Evolutionary conservation across 345 rosid species (phyloP).

Genomic region (Corchorus olitorius): DNA sequence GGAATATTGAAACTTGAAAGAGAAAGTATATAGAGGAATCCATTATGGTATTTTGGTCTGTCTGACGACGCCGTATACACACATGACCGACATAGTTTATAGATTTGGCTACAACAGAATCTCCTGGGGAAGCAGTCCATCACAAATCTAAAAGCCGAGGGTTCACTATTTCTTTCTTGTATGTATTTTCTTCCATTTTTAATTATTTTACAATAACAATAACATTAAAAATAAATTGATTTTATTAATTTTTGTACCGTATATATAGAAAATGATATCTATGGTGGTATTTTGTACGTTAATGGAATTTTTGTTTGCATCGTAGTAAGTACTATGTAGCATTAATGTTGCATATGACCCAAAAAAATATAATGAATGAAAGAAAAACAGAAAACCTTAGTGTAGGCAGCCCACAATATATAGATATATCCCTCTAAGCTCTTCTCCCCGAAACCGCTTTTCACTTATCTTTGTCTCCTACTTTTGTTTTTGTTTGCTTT

Average conservation of each 20-base stretch:
- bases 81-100: neutral
- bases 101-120: neutral
- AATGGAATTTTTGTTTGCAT: neutral
- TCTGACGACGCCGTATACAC: neutral
- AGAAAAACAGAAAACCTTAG: neutral
- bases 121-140: no score
- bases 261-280: neutral
- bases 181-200: no score
- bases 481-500: conserved; percentile 5
- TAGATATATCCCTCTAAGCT: neutral
- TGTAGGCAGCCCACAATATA: neutral
- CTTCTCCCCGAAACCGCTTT: conserved; percentile 1
- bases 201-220: no score
- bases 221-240: no score
- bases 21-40: neutral
- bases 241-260: neutral
- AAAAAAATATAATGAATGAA: neutral
- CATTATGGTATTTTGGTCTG: neutral
- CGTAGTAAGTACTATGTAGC: neutral
- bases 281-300: neutral
- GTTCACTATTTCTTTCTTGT: neutral
- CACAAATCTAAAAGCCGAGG: neutral
- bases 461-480: neutral
- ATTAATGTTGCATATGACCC: neutral
- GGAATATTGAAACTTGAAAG: neutral